phyloP scores from a whole-genome alignment of 2,329 filamentous ascomycete species.

The Aspergillus pseudoterreus region DNA sequence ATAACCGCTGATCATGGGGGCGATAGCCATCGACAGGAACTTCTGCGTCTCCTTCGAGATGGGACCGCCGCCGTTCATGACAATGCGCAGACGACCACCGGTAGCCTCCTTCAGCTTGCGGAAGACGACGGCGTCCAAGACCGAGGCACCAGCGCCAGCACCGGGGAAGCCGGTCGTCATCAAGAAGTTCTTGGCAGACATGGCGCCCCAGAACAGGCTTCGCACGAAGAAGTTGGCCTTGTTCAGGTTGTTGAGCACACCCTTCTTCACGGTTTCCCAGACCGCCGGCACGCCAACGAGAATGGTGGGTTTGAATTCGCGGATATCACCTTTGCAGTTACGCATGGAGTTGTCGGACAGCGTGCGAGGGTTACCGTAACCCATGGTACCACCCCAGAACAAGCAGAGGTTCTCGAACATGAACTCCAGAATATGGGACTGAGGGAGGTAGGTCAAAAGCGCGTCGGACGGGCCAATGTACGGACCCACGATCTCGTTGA shows the following conservation, averaged over 20 bases:
- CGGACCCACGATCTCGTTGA: conserved; percentile 71
- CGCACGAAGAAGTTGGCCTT: conserved; percentile 65
- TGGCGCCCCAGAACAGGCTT: conserved; percentile 72
- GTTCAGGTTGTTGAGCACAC: conserved; percentile 76
- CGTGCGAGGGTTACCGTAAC: conserved; percentile 87
- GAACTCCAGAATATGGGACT: conserved; percentile 95
- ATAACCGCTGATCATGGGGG: conserved; percentile 92
- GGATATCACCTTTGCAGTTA: conserved; percentile 91
- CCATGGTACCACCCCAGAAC: conserved; percentile 86
- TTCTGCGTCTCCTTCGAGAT: conserved; percentile 82
- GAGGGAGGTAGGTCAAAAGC: conserved; percentile 84
- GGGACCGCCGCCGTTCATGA: conserved; percentile 91
- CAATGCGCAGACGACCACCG: conserved; percentile 80
- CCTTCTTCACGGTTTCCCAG: conserved; percentile 97
- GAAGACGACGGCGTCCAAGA: conserved; percentile 83
- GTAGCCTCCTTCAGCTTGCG: conserved; percentile 87
- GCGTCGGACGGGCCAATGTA: conserved; percentile 74
- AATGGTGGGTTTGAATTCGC: conserved; percentile 82
- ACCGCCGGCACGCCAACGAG: conserved; percentile 93
- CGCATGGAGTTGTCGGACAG: conserved; percentile 80
- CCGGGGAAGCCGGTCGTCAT: conserved; percentile 51
- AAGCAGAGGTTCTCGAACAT: conserved; percentile 89
- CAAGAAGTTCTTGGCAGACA: conserved; percentile 60
- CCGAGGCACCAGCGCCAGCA: conserved; percentile 50
- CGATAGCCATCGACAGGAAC: conserved; percentile 88